Percentiles rank a stretch among this genome's conserved stretches.
These are phyloP conservation scores for Ottelia alismoides DNA, from an alignment of 106 monocot species.

Conservation along the genomic window DNA sequence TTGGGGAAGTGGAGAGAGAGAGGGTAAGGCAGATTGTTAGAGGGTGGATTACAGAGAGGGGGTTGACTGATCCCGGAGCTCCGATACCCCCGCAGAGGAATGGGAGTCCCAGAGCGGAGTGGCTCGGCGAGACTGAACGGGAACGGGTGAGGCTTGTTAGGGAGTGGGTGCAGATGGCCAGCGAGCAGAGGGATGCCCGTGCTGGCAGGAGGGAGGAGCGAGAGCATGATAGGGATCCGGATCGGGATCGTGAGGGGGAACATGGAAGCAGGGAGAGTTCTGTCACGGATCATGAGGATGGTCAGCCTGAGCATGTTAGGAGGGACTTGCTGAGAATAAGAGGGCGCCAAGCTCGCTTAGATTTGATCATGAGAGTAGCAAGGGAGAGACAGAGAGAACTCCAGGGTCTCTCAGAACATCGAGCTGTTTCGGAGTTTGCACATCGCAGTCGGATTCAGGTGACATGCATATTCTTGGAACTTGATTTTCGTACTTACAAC, in stretches of 20 bases:
- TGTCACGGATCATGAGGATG: slow-evolving; percentile 27
- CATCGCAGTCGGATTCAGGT: slow-evolving; percentile 93
- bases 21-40: slow-evolving; percentile 73
- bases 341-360: slow-evolving; percentile 67
- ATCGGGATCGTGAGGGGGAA: not conserved
- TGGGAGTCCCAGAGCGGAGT: slow-evolving; percentile 48
- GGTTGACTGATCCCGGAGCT: slow-evolving; percentile 13
- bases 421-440: slow-evolving; percentile 80
- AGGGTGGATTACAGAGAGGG: slow-evolving; percentile 42
- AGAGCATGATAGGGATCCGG: slow-evolving; percentile 4
- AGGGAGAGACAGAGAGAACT: slow-evolving; percentile 84
- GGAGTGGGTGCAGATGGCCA: slow-evolving; percentile 75
- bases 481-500: too few species aligned
- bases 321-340: slow-evolving; percentile 48
- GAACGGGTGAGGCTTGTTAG: slow-evolving; percentile 84
- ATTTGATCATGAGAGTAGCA: slow-evolving; percentile 64
- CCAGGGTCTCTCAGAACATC: slow-evolving; percentile 70
- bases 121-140: slow-evolving; percentile 85
- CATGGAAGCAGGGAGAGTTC: slow-evolving; percentile 12
- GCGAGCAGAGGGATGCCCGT: slow-evolving; percentile 46
- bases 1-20: slow-evolving; percentile 52
- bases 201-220: slow-evolving; percentile 20
- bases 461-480: not conserved
- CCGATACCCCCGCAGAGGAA: slow-evolving; percentile 15
- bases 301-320: slow-evolving; percentile 25